phyloP scores from a whole-genome alignment of 768 basidiomycete genomes.

The Tulasnella sp. region DNA sequence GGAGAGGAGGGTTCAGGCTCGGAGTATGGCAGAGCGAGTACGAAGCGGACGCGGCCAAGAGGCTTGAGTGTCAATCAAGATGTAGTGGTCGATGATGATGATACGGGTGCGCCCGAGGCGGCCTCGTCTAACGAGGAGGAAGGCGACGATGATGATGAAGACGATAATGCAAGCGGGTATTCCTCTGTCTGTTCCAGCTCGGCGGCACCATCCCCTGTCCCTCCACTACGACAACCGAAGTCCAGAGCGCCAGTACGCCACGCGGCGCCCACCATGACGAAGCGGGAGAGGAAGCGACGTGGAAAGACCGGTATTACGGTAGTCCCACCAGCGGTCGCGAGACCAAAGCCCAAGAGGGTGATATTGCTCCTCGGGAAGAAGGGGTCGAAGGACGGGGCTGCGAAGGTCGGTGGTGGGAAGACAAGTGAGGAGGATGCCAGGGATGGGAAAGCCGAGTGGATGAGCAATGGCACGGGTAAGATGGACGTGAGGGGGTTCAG shows the following conservation, averaged over 20 bases:
- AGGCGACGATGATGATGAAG: conserved; percentile 19
- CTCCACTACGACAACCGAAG: conserved; percentile 13
- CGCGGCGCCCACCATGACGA: conserved; percentile 34
- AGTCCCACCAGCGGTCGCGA: conserved; percentile 24
- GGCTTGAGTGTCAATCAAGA: conserved; percentile 15
- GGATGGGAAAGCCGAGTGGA: conserved; percentile 33
- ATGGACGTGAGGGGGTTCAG: conserved; percentile 68
- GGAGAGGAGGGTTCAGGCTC: conserved; percentile 21
- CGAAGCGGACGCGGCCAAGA: conserved; percentile 27
- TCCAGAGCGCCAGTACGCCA: neutral
- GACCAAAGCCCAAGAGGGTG: conserved; percentile 24
- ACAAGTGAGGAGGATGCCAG: conserved; percentile 23
- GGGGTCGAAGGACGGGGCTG: conserved; percentile 18
- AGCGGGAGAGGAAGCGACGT: conserved; percentile 56
- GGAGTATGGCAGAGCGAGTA: conserved; percentile 26
- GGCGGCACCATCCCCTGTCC: conserved; percentile 27
- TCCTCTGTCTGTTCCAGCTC: conserved; percentile 23
- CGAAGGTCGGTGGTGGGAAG: conserved; percentile 16
- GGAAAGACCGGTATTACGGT: conserved; percentile 31
- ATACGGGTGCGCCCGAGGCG: conserved; percentile 16
- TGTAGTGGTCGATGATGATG: conserved; percentile 25
- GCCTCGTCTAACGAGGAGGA: conserved; percentile 7
- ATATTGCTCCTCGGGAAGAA: conserved; percentile 12
- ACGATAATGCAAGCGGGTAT: conserved; percentile 16
- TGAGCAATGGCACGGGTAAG: conserved; percentile 55